phyloP scores from a whole-genome alignment of 257 asterid genomes.

The Solanum raphanifolium region DNA sequence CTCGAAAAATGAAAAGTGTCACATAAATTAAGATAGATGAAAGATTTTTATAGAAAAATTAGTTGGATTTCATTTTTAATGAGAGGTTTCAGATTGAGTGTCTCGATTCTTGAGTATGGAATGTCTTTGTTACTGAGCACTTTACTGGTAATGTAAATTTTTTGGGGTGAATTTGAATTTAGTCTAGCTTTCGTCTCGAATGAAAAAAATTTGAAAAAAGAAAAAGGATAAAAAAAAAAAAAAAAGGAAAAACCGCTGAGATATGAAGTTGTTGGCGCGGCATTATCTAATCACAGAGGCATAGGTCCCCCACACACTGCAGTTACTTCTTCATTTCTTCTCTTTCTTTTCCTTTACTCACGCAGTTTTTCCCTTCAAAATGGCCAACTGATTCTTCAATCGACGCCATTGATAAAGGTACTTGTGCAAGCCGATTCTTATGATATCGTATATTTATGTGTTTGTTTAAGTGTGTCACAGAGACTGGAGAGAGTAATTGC shows the following conservation, averaged over 20 bases:
- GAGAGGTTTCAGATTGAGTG: too few species aligned
- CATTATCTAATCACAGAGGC: neutral
- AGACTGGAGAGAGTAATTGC: neutral
- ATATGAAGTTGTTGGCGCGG: neutral
- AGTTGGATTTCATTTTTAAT: too few species aligned
- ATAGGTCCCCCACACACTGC: neutral
- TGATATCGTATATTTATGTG: neutral
- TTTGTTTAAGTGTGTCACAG: neutral
- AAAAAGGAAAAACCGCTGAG: neutral
- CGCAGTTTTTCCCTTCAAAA: neutral
- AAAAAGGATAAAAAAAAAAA: neutral
- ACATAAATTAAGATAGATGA: too few species aligned
- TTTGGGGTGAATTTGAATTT: too few species aligned
- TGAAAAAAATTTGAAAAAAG: neutral
- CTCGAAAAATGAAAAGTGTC: too few species aligned
- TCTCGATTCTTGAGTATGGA: too few species aligned
- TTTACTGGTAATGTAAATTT: too few species aligned
- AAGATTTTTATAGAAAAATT: too few species aligned
- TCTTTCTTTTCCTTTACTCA: neutral
- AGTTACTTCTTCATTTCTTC: neutral
- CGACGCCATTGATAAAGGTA: neutral
- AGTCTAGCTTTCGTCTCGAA: too few species aligned
- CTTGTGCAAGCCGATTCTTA: neutral
- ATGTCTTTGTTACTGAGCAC: too few species aligned
- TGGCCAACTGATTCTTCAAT: neutral